phyloP scores from a whole-genome alignment of 331 rosid genomes.

The Erythrophleum ivorense region DNA sequence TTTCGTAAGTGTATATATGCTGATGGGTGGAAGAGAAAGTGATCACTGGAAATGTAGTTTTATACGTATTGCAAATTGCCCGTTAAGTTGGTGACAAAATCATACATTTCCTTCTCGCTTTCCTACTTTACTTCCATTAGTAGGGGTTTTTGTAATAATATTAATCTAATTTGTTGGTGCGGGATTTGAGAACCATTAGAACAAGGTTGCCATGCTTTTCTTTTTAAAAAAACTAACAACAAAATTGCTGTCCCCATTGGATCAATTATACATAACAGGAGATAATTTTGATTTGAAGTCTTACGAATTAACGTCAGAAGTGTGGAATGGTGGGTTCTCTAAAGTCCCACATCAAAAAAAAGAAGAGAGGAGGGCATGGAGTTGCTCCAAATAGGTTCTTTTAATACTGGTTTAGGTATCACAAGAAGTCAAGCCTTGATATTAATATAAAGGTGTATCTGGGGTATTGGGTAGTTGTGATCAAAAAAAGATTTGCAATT shows the following conservation, averaged over 20 bases:
- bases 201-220: no score
- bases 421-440: no score
- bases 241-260: not conserved
- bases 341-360: no score
- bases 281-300: not conserved
- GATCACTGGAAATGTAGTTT: constrained; percentile 47
- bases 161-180: constrained; percentile 10
- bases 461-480: no score
- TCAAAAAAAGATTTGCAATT: no score
- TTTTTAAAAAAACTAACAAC: no score
- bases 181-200: not conserved
- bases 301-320: not conserved
- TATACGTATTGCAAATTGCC: constrained; percentile 28
- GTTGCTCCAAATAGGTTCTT: no score
- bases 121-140: constrained; percentile 32
- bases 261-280: not conserved
- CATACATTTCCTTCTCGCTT: constrained; percentile 35
- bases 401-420: no score
- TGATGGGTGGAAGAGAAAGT: constrained; percentile 44
- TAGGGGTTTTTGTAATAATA: not conserved
- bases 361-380: no score
- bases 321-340: no score
- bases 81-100: constrained; percentile 51
- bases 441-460: no score
- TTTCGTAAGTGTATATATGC: not conserved